Evolutionary conservation across 768 basidiomycete species (phyloP), one percentile per base, ranked within the genome.

Genomic region (Lyophyllum atratum): DNA sequence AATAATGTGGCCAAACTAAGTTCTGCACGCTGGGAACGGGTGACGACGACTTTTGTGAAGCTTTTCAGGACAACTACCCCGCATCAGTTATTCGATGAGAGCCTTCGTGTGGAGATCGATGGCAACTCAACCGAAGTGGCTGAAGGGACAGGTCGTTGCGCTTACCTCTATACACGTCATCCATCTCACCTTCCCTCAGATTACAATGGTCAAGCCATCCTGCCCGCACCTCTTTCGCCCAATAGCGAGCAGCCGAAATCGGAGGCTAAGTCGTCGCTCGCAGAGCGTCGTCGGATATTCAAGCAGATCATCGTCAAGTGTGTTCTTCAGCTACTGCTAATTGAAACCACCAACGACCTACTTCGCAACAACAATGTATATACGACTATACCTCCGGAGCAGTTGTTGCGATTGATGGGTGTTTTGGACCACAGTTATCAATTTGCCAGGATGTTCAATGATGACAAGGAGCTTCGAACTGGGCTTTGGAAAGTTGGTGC

Each of bases 231-330:
- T 9, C 80, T 98, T 33, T 90, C 91, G 22, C 89, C 93, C 4
- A 80, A 83, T n/a, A 79, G 76, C 55, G 86, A 89, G 56, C 76
- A 79, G 43, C 69, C 75, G 11, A 79, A 74, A 55, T 61, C 73
- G 8, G 82, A 81, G 60, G 66, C 74, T 10, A 80, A 81, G 59
- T 74, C 83, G n/a, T 83, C 86, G 6, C 72, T 85, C 43, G 78
- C 75, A 50, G 90, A 90, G 62, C 87, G 95, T 52, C 86, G 92
- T 44, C 84, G 87, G 42, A 85, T 92, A 54, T 99, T 99, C 85
- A 92, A 94, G 69, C 97, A 98, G 71, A 98, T 99, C 74, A 98
- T 99, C 59, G 95, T 98, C 62, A 98, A 98, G 89, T 99, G 97
- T 71, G 97, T 99, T 21, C 83, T 99, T 28, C 97, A 99, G 66